These are phyloP conservation scores for Postia placenta DNA, from an alignment of 768 basidiomycete genomes.

Conservation along the genomic window DNA sequence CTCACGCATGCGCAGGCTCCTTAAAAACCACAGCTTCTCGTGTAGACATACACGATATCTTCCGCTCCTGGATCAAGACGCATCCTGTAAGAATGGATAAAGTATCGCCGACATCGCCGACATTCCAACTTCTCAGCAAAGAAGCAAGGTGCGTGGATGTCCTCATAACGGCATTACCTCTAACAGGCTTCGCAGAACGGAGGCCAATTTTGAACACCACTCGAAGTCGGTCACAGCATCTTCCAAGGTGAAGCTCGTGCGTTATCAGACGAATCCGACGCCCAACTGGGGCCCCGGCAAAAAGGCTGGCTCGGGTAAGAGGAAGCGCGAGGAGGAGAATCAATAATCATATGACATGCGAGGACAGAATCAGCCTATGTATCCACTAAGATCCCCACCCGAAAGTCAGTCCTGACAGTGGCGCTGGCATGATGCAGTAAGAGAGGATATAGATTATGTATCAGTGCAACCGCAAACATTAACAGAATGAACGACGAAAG, in stretches of 20 bases:
- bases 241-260: constrained; percentile 68
- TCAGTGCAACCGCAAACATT: neutral
- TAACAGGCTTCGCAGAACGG: constrained; percentile 36
- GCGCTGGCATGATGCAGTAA: too few relatives aligned
- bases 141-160: constrained; percentile 50
- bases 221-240: constrained; percentile 54
- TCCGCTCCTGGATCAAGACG: constrained; percentile 75
- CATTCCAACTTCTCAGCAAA: constrained; percentile 59
- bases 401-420: neutral
- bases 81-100: constrained; percentile 85
- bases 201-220: constrained; percentile 75
- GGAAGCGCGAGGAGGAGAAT: constrained; percentile 33
- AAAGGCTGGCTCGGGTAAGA: constrained; percentile 43
- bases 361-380: neutral
- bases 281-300: constrained; percentile 89
- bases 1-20: constrained; percentile 85
- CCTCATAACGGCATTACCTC: neutral
- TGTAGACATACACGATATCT: constrained; percentile 70
- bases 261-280: constrained; percentile 90
- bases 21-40: constrained; percentile 83
- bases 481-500: neutral
- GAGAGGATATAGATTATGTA: too few relatives aligned
- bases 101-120: constrained; percentile 68
- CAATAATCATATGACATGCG: constrained; percentile 9
- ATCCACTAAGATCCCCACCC: neutral